These are phyloP conservation scores for Solanum clarkiae DNA, from an alignment of 257 asterid species.

Conservation along the genomic window DNA sequence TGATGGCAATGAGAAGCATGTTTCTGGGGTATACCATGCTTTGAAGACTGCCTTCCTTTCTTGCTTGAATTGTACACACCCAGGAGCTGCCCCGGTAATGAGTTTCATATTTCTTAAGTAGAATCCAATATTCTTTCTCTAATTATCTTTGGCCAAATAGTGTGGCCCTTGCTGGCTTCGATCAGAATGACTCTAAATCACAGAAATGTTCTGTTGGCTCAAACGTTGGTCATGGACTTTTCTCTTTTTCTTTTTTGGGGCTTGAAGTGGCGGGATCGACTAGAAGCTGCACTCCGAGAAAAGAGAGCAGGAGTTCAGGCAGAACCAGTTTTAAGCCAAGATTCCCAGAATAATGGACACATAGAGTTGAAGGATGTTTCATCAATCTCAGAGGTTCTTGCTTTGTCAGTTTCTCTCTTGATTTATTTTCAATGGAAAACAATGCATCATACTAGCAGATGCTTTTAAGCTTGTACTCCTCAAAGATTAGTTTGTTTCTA, in stretches of 20 bases:
- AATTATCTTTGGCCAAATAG: not conserved
- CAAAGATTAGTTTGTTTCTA: not conserved
- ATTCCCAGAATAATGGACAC: constrained; percentile 30
- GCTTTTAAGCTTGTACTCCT: not conserved
- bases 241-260: constrained; percentile 2
- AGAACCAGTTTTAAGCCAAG: constrained; percentile 25
- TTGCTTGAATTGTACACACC: constrained; percentile 83
- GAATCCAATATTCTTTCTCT: not conserved
- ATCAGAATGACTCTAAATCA: not conserved
- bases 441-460: not conserved
- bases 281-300: constrained; percentile 61
- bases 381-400: constrained; percentile 22
- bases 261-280: constrained; percentile 83
- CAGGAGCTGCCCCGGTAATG: constrained; percentile 97
- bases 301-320: constrained; percentile 35
- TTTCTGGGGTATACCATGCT: constrained; percentile 67
- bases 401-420: constrained; percentile 8
- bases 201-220: not conserved
- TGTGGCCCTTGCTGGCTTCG: not conserved
- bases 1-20: constrained; percentile 50
- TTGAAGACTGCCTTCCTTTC: constrained; percentile 81
- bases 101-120: constrained; percentile 1
- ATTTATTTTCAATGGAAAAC: not conserved
- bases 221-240: not conserved
- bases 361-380: constrained; percentile 28